Percentiles rank a stretch among this genome's conserved stretches.
phyloP scores from a whole-genome alignment of 306 rosid genomes.

The Mimosa bimucronata region DNA sequence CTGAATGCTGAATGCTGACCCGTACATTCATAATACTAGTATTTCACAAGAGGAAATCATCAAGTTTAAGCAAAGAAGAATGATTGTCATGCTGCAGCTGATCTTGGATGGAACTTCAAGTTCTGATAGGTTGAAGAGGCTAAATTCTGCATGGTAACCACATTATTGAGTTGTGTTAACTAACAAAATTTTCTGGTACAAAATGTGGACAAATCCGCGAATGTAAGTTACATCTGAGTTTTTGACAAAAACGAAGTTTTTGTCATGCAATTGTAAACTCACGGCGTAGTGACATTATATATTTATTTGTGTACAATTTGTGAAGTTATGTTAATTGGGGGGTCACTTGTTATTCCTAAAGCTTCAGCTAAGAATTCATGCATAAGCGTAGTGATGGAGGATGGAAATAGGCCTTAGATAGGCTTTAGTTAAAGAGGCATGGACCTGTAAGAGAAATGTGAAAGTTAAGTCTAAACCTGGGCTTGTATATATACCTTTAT shows the following conservation, averaged over 20 bases:
- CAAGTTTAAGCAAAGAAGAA: constrained; percentile 31
- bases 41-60: constrained; percentile 20
- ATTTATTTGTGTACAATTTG: background rate
- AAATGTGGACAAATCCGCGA: background rate
- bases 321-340: background rate
- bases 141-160: background rate
- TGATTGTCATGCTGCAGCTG: constrained; percentile 31
- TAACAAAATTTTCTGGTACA: background rate
- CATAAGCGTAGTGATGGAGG: too few species aligned
- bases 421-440: too few species aligned
- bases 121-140: constrained; percentile 20
- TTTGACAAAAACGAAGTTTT: background rate
- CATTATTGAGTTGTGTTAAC: background rate
- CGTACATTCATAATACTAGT: constrained; percentile 29
- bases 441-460: too few species aligned
- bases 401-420: too few species aligned
- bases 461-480: too few species aligned
- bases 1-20: constrained; percentile 57
- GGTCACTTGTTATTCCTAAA: background rate
- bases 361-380: background rate
- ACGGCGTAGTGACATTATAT: background rate
- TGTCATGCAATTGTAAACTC: background rate
- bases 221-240: background rate
- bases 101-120: background rate
- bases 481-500: too few species aligned